Percentiles rank a stretch among this genome's conserved stretches.
Conservation (phyloP, 208 protist genomes). For the Leishmania gerbilli region DNA sequence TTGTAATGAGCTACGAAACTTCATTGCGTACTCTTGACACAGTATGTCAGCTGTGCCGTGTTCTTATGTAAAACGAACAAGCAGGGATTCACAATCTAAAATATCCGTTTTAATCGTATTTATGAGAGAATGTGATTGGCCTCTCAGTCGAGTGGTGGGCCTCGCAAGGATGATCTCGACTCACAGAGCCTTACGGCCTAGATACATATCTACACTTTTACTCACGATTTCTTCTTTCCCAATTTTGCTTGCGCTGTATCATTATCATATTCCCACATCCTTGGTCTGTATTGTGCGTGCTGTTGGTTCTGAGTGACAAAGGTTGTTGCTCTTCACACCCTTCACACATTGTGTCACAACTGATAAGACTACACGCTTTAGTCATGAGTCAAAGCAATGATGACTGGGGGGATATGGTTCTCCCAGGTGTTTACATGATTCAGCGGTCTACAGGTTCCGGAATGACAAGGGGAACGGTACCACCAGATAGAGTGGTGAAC, state of each 20-base stretch:
- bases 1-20: not conserved
- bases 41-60: slow-evolving; percentile 4
- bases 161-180: not conserved
- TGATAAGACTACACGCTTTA: not conserved
- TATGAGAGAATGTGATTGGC: not conserved
- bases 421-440: slow-evolving; percentile 87
- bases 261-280: not conserved
- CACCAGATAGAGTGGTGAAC: slow-evolving; percentile 36
- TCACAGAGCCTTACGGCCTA: not conserved
- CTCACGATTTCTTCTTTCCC: not conserved
- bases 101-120: not conserved
- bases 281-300: not conserved
- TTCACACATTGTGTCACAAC: not conserved
- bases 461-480: slow-evolving; percentile 3
- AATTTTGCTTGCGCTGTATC: not conserved
- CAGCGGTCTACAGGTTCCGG: slow-evolving; percentile 18
- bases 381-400: slow-evolving; percentile 19
- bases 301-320: not conserved
- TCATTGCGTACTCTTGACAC: slow-evolving; percentile 1
- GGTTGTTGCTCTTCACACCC: not conserved
- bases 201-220: not conserved
- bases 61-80: not conserved
- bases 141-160: not conserved
- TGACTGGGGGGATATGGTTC: slow-evolving; percentile 77
- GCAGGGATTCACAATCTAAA: not conserved